Base-by-base conservation (phyloP, 176 grass and related monocot genomes). In the Musa itinerans region DNA sequence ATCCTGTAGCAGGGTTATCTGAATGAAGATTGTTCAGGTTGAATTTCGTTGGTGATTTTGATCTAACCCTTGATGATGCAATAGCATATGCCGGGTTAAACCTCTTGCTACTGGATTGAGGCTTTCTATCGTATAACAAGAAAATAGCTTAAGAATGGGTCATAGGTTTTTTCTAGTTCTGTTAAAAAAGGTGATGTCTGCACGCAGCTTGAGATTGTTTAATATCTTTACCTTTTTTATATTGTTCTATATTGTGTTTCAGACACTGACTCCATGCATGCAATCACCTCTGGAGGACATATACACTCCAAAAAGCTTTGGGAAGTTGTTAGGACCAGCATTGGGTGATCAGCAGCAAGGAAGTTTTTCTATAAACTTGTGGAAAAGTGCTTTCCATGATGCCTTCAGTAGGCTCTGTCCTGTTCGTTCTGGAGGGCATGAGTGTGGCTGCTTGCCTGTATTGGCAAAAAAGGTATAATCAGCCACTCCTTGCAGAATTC, bases 181-280 rank as follows among this genome's bases (percentile, higher is more conserved):
- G n/a, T 43, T 43, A 43, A 43, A 43, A 43, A 43, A 43, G 6
- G 4, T 6, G 34, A 43, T 43, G 34, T 43, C 34, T 6, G 34
- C 34, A 0, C 0, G 3, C 34, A 43, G 34, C 34, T 61, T 51
- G 26, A 20, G 29, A 19, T 50, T 15, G 12, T 10, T 63, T 2
- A 50, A 16, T 51, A 63, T 20, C 57, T 63, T 20, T 79, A 20
- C 34, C 10, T 15, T 52, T 80, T 50, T 65, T 52, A 77, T 66
- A 15, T 34, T 83, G 26, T 85, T 50, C 29, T 43, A 73, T 69
- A 3, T 83, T 89, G 52, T 83, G 72, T 68, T 82, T 89, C 62
- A 99, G 96, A 92, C 81, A 83, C 64, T 99, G 62, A 87, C 86
- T 74, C 91, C 96, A 10, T 78, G 82, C 75, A 95, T 99, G 96